A percentile compares a stretch with the other conserved stretches of the same genome.
These are phyloP conservation scores for Inonotus hispidus DNA, from an alignment of 1,284 basidiomycete species.

Conservation along the genomic window DNA sequence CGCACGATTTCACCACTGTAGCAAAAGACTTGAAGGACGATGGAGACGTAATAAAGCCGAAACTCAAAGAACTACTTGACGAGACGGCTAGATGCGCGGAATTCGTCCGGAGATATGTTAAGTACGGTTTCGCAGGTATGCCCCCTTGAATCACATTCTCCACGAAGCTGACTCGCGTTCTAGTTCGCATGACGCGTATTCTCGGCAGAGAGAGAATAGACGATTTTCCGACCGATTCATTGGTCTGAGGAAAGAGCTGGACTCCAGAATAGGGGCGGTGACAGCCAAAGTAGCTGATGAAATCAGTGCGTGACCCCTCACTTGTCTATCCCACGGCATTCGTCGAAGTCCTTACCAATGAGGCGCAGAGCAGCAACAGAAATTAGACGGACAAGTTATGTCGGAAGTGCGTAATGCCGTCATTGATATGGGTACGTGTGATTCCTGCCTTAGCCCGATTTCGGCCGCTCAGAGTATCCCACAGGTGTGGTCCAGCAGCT, in stretches of 20 bases:
- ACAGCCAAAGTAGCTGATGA: neutral
- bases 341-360: no score
- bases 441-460: neutral
- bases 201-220: neutral
- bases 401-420: neutral
- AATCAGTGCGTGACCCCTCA: neutral
- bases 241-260: neutral
- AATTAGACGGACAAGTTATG: no score
- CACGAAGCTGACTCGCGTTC: neutral
- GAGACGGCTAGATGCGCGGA: neutral
- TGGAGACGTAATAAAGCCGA: neutral
- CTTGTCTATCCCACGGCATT: neutral
- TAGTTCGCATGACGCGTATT: neutral
- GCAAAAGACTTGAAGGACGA: neutral
- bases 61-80: neutral
- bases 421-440: neutral
- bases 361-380: no score
- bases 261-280: neutral
- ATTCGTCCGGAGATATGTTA: neutral
- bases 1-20: neutral
- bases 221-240: neutral
- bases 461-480: neutral
- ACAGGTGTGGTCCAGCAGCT: neutral
- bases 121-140: neutral
- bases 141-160: neutral